A percentile compares a stretch with the other conserved stretches of the same genome.
Evolutionary conservation across 2,329 filamentous ascomycete genomes (phyloP).

Genomic region (Colletotrichum phormii): DNA sequence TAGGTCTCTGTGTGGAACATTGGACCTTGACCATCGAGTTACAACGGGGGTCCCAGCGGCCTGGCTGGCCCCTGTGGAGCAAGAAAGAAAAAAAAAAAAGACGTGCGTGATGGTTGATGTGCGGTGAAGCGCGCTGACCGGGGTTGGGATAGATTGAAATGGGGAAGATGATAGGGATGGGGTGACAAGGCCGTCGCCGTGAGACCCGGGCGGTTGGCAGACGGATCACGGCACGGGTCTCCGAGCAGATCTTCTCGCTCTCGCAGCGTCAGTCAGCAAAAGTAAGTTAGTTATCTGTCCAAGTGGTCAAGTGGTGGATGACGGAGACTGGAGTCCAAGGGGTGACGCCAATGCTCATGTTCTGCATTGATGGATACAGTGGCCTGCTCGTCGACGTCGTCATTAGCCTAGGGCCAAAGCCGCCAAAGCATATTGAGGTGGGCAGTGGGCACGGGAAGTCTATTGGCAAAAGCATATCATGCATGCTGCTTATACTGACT

Average conservation of each 20-base stretch:
- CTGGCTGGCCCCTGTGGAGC: slow-evolving; percentile 16
- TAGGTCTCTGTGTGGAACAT: neutral
- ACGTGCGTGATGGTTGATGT: slow-evolving; percentile 16
- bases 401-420: slow-evolving; percentile 5
- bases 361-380: slow-evolving; percentile 5
- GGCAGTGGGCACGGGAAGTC: slow-evolving; percentile 28
- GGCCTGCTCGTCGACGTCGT: neutral
- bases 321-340: neutral
- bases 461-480: slow-evolving; percentile 14
- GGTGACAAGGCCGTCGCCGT: slow-evolving; percentile 17
- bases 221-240: slow-evolving; percentile 7
- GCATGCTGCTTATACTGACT: neutral
- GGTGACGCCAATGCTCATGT: neutral
- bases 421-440: neutral
- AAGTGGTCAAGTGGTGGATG: neutral
- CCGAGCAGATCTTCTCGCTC: neutral
- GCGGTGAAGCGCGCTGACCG: slow-evolving; percentile 27
- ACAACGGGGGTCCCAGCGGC: slow-evolving; percentile 13
- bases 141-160: slow-evolving; percentile 18
- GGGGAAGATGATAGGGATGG: neutral
- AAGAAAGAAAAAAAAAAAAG: neutral
- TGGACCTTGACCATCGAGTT: neutral
- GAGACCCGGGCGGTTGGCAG: slow-evolving; percentile 14
- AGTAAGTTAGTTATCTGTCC: too few relatives aligned
- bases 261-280: neutral